Base-by-base conservation (phyloP, 2,329 filamentous ascomycete genomes). In the Aspergillus sp. region DNA sequence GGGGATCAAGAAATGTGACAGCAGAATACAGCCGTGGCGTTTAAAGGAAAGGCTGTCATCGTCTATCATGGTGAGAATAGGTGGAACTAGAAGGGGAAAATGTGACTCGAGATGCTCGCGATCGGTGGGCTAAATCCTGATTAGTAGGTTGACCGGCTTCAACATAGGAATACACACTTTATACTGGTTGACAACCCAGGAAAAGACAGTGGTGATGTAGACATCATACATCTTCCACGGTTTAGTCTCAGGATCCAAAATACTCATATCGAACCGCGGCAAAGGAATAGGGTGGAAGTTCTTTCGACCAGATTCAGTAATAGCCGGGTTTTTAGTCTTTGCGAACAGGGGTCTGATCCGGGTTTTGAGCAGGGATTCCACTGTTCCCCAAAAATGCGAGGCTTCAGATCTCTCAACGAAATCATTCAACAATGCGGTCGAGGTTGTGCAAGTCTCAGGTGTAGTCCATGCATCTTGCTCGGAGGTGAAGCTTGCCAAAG, bases 241-340 rank as follows among this genome's bases (percentile, higher is more conserved):
- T 52, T 74, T 77, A 1, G 68, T 61, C 17, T 72, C 68, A 9
- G 70, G 69, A 46, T 77, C 73, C 51, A 76, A 63, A 2, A 69
- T 48, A 20, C 66, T 71, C 8, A 64, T 64, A 39, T 77, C 74
- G 57, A 77, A 77, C 30, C 70, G 70, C 12, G 70, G 67, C 19
- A 70, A 57, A 24, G 74, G 69, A 15, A 72, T 59, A 12, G 75
- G 73, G 56, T 79, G 72, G 46, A 77, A 67, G 51, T 76, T 75
- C 65, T 79, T 79, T 39, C 77, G 75, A 11, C 77, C 77, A 15
- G 73, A 72, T 11, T 70, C 66, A 4, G 77, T 79, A 51, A 80
- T 73, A 2, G 73, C 69, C 5, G 75, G 71, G 53, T 76, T 78
- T 51, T 71, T 75, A 5, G 70, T 71, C 45, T 71, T 75, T 5